Evolutionary conservation across 805 yeast genomes (phyloP).

Genomic region (Metschnikowia hibisci): DNA sequence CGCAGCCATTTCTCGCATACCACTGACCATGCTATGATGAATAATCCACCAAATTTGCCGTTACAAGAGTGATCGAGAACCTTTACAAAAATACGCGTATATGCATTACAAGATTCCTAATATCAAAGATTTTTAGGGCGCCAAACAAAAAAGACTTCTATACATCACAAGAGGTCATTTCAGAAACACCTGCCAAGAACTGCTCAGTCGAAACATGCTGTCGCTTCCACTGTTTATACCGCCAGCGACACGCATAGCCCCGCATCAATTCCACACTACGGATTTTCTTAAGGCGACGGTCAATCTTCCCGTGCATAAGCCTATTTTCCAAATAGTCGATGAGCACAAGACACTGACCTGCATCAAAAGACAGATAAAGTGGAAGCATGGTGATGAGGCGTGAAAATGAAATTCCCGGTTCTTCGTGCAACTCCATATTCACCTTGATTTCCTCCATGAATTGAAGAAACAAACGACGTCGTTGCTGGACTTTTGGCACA

Average conservation of each 20-base stretch:
- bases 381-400: conserved; percentile 65
- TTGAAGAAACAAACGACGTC: conserved; percentile 55
- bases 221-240: conserved; percentile 30
- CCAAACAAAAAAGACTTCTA: too few relatives aligned
- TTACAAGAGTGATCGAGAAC: too few relatives aligned
- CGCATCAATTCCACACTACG: conserved; percentile 45
- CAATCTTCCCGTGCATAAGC: conserved; percentile 53
- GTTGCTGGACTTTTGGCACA: conserved; percentile 47
- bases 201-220: conserved; percentile 11
- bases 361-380: conserved; percentile 70
- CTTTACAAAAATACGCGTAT: too few relatives aligned
- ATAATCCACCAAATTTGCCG: too few relatives aligned
- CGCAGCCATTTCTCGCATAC: too few relatives aligned
- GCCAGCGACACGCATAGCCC: conserved; percentile 47
- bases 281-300: conserved; percentile 40
- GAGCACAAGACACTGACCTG: conserved; percentile 69
- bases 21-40: too few relatives aligned
- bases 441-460: conserved; percentile 67
- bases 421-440: conserved; percentile 53
- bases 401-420: conserved; percentile 63
- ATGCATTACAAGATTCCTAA: too few relatives aligned
- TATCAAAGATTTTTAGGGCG: too few relatives aligned
- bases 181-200: neutral
- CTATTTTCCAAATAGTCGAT: conserved; percentile 66
- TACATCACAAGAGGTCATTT: neutral